A percentile compares a stretch with the other conserved stretches of the same genome.
phyloP scores from a whole-genome alignment of 768 basidiomycete species.

The Neoboletus magnificus region DNA sequence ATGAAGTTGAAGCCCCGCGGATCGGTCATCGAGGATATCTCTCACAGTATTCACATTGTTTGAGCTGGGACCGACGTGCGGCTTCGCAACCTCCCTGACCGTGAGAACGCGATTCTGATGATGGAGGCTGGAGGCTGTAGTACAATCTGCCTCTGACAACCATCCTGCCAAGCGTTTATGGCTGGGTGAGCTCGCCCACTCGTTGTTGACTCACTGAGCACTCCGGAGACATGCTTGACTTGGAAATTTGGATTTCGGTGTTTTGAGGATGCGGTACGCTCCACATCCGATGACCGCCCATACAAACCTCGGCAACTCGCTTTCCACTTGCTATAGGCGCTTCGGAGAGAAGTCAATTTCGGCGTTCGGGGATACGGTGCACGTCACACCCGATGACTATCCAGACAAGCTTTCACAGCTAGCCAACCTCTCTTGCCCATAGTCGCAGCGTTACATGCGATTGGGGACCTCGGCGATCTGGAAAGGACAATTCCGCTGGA shows the following conservation, averaged over 20 bases:
- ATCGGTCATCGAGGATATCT: neutral
- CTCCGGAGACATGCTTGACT: neutral
- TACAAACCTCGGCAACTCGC: neutral
- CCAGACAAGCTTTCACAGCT: neutral
- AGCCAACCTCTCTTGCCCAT: neutral
- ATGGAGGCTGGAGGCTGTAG: no score
- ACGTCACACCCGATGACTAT: neutral
- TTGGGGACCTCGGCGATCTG: neutral
- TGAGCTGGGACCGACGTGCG: neutral
- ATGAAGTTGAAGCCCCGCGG: neutral
- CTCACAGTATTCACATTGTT: neutral
- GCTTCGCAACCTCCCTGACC: no score
- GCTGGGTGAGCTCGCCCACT: neutral
- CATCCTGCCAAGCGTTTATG: neutral
- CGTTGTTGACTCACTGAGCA: neutral
- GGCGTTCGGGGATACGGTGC: no score
- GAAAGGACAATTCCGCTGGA: neutral
- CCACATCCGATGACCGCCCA: neutral
- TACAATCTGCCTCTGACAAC: neutral
- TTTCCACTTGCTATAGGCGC: neutral
- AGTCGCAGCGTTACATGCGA: neutral
- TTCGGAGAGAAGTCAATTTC: neutral
- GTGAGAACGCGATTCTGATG: no score
- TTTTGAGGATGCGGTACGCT: no score
- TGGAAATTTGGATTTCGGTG: no score